These are phyloP conservation scores for Gentiana straminea DNA, from an alignment of 257 asterid species.

Conservation along the genomic window DNA sequence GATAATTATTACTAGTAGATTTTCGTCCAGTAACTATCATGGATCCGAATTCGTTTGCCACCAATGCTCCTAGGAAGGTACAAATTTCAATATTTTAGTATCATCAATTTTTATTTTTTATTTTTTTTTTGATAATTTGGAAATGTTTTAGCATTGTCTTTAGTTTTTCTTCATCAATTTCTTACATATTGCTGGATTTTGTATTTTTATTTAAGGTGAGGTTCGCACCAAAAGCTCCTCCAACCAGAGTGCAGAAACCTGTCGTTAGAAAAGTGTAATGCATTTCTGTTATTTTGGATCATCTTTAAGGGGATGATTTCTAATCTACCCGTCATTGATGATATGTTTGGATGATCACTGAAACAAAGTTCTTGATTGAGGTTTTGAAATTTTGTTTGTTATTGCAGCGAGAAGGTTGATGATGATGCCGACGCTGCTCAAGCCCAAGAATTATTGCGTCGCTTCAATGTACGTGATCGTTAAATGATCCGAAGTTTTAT, in stretches of 20 bases:
- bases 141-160: not conserved
- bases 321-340: not conserved
- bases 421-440: slow-evolving; percentile 40
- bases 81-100: not conserved
- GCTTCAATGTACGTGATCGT: slow-evolving; percentile 32
- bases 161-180: slow-evolving; percentile 4
- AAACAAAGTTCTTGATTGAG: not conserved
- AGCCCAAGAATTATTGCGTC: slow-evolving; percentile 60
- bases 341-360: not conserved
- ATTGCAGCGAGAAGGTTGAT: slow-evolving; percentile 57
- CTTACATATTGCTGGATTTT: not conserved
- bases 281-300: slow-evolving; percentile 2
- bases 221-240: slow-evolving; percentile 75
- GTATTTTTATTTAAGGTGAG: slow-evolving; percentile 28
- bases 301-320: not conserved
- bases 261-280: slow-evolving; percentile 54
- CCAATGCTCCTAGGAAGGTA: slow-evolving; percentile 31
- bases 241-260: slow-evolving; percentile 41
- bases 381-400: slow-evolving; percentile 1
- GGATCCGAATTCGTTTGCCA: slow-evolving; percentile 28
- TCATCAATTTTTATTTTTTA: not conserved
- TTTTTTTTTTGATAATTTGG: not conserved
- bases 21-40: slow-evolving; percentile 10
- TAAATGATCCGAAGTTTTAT: slow-evolving; percentile 1
- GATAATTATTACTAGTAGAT: too few relatives aligned